Conservation (phyloP, 345 rosid species). For the Psidium guajava region DNA sequence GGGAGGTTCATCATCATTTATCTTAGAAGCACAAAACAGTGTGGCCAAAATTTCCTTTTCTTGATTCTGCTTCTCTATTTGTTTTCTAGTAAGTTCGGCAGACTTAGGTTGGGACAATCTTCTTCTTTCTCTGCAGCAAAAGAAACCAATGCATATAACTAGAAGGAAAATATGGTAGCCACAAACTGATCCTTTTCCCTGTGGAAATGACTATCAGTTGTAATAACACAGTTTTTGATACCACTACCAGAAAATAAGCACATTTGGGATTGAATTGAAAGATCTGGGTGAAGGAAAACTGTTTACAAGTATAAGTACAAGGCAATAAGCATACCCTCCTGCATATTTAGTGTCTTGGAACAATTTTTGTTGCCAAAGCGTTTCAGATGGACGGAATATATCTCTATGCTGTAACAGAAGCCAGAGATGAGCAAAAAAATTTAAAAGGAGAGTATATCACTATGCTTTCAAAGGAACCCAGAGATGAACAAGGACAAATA, state of each 20-base stretch:
- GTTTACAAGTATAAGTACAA: background rate
- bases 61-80: background rate
- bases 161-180: background rate
- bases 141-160: background rate
- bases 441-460: background rate
- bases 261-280: background rate
- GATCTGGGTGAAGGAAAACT: background rate
- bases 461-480: background rate
- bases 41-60: constrained; percentile 1
- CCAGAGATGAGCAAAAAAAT: background rate
- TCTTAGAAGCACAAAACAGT: background rate
- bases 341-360: background rate
- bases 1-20: background rate
- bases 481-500: background rate
- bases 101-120: background rate
- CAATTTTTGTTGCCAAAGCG: background rate
- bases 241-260: background rate
- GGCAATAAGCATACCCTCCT: background rate
- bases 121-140: background rate
- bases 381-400: background rate
- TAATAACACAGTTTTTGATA: background rate
- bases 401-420: background rate
- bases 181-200: background rate
- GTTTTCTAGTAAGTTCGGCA: background rate
- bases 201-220: background rate